Evolutionary conservation across 1,139 yeast genomes (phyloP).

Genomic region (Trichomonascaceae sp.): DNA sequence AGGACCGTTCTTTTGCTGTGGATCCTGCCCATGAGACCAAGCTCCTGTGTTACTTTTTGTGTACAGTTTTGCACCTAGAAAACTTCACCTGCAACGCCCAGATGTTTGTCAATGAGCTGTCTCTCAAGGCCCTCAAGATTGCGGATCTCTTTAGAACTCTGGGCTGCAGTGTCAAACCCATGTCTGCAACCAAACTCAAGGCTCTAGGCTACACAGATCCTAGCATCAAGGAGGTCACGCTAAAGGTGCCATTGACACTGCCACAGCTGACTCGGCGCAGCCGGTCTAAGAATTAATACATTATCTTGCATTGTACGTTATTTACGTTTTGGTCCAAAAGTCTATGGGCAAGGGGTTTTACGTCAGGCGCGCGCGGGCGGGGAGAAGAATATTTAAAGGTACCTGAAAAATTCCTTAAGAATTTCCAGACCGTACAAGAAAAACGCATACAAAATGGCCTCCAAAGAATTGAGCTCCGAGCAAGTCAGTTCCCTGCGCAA

Average conservation of each 20-base stretch:
- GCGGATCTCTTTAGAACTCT: slow-evolving; percentile 59
- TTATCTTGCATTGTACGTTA: too few species aligned
- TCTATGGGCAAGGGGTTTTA: too few species aligned
- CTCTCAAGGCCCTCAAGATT: slow-evolving; percentile 65
- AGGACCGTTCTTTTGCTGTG: slow-evolving; percentile 48
- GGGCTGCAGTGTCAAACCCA: slow-evolving; percentile 69
- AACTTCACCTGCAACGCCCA: slow-evolving; percentile 62
- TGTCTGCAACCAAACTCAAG: slow-evolving; percentile 71
- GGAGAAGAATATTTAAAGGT: too few species aligned
- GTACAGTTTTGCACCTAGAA: slow-evolving; percentile 61
- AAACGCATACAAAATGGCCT: too few species aligned
- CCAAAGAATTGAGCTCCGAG: background rate
- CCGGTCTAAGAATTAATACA: too few species aligned
- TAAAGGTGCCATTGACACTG: slow-evolving; percentile 79
- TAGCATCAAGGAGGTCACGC: slow-evolving; percentile 63
- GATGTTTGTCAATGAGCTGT: slow-evolving; percentile 76
- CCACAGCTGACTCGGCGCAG: slow-evolving; percentile 52
- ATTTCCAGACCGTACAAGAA: too few species aligned
- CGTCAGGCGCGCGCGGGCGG: too few species aligned
- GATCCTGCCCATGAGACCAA: slow-evolving; percentile 86
- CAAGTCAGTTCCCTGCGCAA: slow-evolving; percentile 21
- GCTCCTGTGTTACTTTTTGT: slow-evolving; percentile 64
- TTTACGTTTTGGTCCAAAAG: too few species aligned
- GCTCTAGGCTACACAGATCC: slow-evolving; percentile 67
- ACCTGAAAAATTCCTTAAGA: too few species aligned